A percentile compares a stretch with the other conserved stretches of the same genome.
phyloP scores from a whole-genome alignment of 148 eudicot species.

The Fallopia convolvulus region DNA sequence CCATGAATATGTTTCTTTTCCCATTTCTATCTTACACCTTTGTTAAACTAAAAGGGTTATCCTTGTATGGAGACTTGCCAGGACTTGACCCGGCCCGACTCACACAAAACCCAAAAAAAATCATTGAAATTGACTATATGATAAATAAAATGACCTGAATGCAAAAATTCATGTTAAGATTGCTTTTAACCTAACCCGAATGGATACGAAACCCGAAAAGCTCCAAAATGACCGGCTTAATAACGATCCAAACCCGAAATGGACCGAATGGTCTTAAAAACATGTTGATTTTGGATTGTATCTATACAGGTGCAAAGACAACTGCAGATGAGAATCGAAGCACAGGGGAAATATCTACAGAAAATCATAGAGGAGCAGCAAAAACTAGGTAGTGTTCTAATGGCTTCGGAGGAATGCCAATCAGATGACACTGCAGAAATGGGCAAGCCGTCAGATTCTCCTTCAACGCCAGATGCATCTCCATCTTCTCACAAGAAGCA shows the following conservation, averaged over 20 bases:
- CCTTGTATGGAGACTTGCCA: neutral
- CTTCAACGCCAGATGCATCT: constrained; percentile 25
- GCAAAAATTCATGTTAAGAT: neutral
- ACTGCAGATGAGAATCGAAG: constrained; percentile 80
- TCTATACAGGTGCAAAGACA: constrained; percentile 60
- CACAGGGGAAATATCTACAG: constrained; percentile 80
- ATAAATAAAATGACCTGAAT: neutral
- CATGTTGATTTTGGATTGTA: neutral
- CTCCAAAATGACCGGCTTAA: neutral
- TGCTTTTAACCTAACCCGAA: too few relatives aligned
- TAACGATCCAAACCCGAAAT: neutral
- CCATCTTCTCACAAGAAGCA: constrained; percentile 40
- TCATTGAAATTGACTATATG: too few relatives aligned
- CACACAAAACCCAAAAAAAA: too few relatives aligned
- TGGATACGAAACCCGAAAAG: neutral
- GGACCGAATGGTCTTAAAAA: neutral
- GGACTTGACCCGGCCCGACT: neutral
- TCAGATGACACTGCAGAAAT: constrained; percentile 18
- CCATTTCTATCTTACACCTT: neutral
- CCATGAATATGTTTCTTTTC: too few relatives aligned
- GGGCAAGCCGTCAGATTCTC: constrained; percentile 22
- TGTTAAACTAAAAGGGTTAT: neutral
- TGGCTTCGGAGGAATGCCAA: constrained; percentile 31
- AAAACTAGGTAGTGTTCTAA: constrained; percentile 36
- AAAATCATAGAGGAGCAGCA: constrained; percentile 89